These are phyloP conservation scores for Cystobasidium tubakii DNA, from an alignment of 768 basidiomycete genomes.

Conservation along the genomic window DNA sequence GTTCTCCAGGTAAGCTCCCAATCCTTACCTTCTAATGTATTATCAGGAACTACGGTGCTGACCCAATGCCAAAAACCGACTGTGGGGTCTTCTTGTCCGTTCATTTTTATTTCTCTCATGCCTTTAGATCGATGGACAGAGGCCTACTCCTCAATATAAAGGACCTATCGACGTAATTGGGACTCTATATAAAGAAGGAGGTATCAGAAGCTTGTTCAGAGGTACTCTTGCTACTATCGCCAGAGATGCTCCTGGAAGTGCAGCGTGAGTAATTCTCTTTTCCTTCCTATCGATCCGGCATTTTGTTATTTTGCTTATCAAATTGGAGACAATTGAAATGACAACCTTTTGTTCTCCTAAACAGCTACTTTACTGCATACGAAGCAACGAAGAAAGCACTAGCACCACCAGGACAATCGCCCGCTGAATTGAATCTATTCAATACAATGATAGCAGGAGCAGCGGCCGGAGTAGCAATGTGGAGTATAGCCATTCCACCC, in stretches of 20 bases:
- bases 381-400: conserved; percentile 84
- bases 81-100: no score
- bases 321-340: no score
- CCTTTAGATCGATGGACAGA: conserved; percentile 76
- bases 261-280: conserved; percentile 82
- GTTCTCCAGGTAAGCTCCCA: conserved; percentile 65
- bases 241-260: conserved; percentile 92
- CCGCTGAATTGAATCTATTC: conserved; percentile 72
- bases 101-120: no score
- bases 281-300: no score
- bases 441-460: conserved; percentile 88
- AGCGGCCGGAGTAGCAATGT: conserved; percentile 94
- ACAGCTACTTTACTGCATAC: conserved; percentile 92
- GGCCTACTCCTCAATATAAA: conserved; percentile 67
- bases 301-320: no score
- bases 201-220: conserved; percentile 80
- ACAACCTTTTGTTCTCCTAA: no score
- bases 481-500: conserved; percentile 92
- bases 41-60: not conserved
- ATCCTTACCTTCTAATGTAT: not conserved
- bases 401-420: conserved; percentile 71
- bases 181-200: conserved; percentile 89
- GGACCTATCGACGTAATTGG: conserved; percentile 86
- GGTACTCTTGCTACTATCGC: conserved; percentile 89
- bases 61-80: no score